phyloP scores from a whole-genome alignment of 768 basidiomycete genomes.

The Heimioporus sp. region DNA sequence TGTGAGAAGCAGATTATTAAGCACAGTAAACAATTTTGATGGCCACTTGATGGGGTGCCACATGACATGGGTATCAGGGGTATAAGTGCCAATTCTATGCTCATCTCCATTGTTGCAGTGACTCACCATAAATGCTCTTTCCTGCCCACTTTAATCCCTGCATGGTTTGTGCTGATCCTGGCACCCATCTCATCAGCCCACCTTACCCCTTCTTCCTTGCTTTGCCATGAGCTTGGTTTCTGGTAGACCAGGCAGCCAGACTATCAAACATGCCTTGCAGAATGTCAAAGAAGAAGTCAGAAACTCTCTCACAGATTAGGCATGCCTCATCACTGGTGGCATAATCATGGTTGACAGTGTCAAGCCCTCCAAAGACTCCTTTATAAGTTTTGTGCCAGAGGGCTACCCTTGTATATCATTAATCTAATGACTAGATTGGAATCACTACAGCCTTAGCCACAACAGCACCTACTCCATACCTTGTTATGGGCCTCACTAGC shows the following conservation, averaged over 20 bases:
- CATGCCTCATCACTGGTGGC: conserved; percentile 71
- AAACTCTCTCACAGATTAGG: conserved; percentile 72
- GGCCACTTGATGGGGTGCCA: conserved; percentile 15
- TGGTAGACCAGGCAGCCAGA: conserved; percentile 70
- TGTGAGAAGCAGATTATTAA: conserved; percentile 2
- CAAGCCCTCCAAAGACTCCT: conserved; percentile 52
- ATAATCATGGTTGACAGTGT: conserved; percentile 56
- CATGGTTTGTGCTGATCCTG: conserved; percentile 12
- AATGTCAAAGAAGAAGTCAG: conserved; percentile 83
- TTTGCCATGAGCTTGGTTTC: conserved; percentile 65
- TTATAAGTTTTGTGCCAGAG: conserved; percentile 45
- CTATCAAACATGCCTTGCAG: conserved; percentile 65
- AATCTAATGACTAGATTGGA: conserved; percentile 47
- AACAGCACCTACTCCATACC: conserved; percentile 72
- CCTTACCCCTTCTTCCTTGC: conserved; percentile 39
- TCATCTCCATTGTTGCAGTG: not conserved
- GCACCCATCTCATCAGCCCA: not conserved
- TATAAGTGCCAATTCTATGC: conserved; percentile 4
- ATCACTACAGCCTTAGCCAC: conserved; percentile 75
- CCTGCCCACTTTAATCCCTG: conserved; percentile 42
- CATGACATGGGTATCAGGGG: conserved; percentile 15
- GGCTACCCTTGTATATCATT: not conserved
- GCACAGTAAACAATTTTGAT: conserved; percentile 4
- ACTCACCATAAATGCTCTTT: conserved; percentile 44
- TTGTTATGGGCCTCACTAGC: conserved; percentile 79